Conservation (phyloP, 2,329 filamentous ascomycete species). For the Penicillium sp. region DNA sequence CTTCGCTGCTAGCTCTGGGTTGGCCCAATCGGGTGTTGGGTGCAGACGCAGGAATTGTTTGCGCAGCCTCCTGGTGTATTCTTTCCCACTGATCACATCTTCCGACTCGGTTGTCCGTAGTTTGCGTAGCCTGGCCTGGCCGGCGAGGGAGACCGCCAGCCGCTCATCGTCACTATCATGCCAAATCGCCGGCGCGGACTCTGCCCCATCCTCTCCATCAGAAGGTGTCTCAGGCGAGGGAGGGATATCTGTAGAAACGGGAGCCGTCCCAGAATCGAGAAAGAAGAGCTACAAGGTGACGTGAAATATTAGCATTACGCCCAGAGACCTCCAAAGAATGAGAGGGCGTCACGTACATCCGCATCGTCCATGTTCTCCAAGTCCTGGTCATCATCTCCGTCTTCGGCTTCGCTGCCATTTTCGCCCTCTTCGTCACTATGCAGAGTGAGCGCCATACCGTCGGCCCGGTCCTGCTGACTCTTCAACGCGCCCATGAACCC, state of each 20-base stretch:
- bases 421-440: slow-evolving; percentile 28
- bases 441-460: slow-evolving; percentile 35
- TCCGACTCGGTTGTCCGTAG: slow-evolving; percentile 73
- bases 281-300: slow-evolving; percentile 65
- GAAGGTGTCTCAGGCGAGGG: slow-evolving; percentile 36
- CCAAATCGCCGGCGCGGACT: slow-evolving; percentile 54
- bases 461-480: slow-evolving; percentile 44
- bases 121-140: slow-evolving; percentile 70
- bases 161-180: slow-evolving; percentile 94
- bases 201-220: slow-evolving; percentile 32
- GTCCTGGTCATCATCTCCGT: slow-evolving; percentile 46
- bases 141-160: slow-evolving; percentile 73
- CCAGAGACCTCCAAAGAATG: background rate
- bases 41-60: slow-evolving; percentile 65
- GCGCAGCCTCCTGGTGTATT: slow-evolving; percentile 75
- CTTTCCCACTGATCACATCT: slow-evolving; percentile 76
- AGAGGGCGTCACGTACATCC: slow-evolving; percentile 47
- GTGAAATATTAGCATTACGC: slow-evolving; percentile 5
- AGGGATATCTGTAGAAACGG: slow-evolving; percentile 29
- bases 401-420: slow-evolving; percentile 35
- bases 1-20: slow-evolving; percentile 46
- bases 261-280: slow-evolving; percentile 61
- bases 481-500: slow-evolving; percentile 73
- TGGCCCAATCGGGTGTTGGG: slow-evolving; percentile 57
- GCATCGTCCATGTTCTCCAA: slow-evolving; percentile 67